Conservation (phyloP, 139 green algal species). For the Astrephomene gubernaculifera region DNA sequence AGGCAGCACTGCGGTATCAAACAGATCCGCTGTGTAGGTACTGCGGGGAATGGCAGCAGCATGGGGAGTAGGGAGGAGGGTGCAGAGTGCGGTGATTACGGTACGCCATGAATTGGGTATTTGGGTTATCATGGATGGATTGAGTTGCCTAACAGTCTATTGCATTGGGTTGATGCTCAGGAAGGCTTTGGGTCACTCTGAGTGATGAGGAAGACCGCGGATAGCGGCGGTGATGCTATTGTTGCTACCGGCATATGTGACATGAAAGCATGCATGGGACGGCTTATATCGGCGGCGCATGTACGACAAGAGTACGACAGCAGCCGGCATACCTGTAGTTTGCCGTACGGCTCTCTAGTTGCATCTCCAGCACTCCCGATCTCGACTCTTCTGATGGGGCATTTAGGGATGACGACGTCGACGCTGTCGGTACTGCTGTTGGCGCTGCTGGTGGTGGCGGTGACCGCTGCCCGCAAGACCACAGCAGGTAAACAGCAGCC, state of each 20-base stretch:
- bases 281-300: no score
- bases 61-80: no score
- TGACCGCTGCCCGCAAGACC: neutral
- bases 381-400: neutral
- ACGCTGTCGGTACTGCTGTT: neutral
- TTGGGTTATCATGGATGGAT: no score
- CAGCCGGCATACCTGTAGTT: conserved; percentile 4
- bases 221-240: neutral
- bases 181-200: no score
- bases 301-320: neutral
- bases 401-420: neutral
- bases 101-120: no score
- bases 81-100: no score
- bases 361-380: conserved; percentile 2
- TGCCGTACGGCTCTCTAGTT: neutral
- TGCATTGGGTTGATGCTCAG: no score
- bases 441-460: neutral
- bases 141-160: no score
- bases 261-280: neutral
- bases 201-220: neutral
- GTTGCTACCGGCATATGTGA: neutral
- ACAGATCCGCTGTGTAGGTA: conserved; percentile 6
- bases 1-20: no score
- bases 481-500: neutral
- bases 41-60: neutral